Evolutionary conservation across 805 yeast species (phyloP), one percentile per base, ranked within the genome.

Genomic region (Lachancea quebecensis): DNA sequence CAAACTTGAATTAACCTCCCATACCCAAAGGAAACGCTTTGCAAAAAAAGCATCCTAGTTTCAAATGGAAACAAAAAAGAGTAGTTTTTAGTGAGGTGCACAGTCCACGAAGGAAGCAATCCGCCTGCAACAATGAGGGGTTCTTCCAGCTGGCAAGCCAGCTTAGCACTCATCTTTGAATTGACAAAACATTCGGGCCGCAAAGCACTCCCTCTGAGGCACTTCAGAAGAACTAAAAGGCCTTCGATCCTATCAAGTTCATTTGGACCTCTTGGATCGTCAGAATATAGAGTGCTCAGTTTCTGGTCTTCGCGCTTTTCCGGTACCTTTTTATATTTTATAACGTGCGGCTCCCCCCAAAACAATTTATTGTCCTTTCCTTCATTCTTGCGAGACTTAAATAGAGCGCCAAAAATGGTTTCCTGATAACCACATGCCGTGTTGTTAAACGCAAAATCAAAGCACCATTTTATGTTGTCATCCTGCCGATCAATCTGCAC

Each of bases 11-110:
- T 82, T 39, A 87, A 67, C 46, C 97, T 72, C 1, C 95, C 84
- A 59, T 86, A 83, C 0, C 98, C 98, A 68, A 85, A 90, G 0
- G 97, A 89, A 0, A 96, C 87, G 7, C 90, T 80, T 53, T 85
- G 91, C 45, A 91, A 64, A 56, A 86, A 88, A 51, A 80, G 75
- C 36, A 85, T 71, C 47, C 97, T 73, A 0, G 93, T 78, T 41
- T 82, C 93, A 37, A 91, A 67, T 0, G 98, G 96, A 57, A 87
- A 87, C 38, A 91, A 58, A 54, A 91, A 91, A 10, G 95, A 87
- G 55, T 74, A 88, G 15, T 77, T 73, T 44, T 82, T 73, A 0
- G 95, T 80, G n/a, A 88, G 66, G 47, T 77, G 74, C 31, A 85
- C 75, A 16, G 83, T 75, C 98, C 98, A 91, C 7, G 76, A 77